Conservation (phyloP, 1,139 yeast species). For the Kodamaea sp. region DNA sequence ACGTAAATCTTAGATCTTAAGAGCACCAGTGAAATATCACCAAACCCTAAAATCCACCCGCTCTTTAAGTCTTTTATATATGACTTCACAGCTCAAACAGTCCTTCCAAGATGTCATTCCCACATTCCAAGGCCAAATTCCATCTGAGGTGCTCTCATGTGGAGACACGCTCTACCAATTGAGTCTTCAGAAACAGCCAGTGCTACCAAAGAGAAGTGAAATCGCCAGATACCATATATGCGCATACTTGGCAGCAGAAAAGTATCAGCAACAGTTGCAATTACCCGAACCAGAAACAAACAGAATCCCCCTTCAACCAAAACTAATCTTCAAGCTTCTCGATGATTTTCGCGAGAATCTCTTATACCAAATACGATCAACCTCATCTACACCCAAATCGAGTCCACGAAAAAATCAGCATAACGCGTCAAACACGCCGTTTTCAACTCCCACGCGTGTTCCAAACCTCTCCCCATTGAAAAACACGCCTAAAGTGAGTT, state of each 20-base stretch:
- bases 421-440: conserved; percentile 10
- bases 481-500: conserved; percentile 20
- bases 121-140: conserved; percentile 47
- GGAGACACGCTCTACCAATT: conserved; percentile 53
- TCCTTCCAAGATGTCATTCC: conserved; percentile 52
- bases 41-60: neutral
- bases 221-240: conserved; percentile 66
- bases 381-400: conserved; percentile 32
- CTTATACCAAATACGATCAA: conserved; percentile 29
- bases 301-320: conserved; percentile 61
- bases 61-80: too few relatives aligned
- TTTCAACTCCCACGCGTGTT: conserved; percentile 7
- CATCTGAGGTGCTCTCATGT: conserved; percentile 48
- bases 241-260: conserved; percentile 60
- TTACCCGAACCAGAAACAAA: conserved; percentile 49
- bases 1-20: too few relatives aligned
- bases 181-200: conserved; percentile 50
- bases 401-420: conserved; percentile 12
- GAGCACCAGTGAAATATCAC: too few relatives aligned
- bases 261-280: conserved; percentile 40
- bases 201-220: conserved; percentile 53
- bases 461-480: conserved; percentile 6
- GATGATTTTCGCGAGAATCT: conserved; percentile 44
- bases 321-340: conserved; percentile 39
- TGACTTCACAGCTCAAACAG: conserved; percentile 27